Evolutionary conservation across 257 asterid genomes (phyloP).

Genomic region (Scutellaria galericulata): DNA sequence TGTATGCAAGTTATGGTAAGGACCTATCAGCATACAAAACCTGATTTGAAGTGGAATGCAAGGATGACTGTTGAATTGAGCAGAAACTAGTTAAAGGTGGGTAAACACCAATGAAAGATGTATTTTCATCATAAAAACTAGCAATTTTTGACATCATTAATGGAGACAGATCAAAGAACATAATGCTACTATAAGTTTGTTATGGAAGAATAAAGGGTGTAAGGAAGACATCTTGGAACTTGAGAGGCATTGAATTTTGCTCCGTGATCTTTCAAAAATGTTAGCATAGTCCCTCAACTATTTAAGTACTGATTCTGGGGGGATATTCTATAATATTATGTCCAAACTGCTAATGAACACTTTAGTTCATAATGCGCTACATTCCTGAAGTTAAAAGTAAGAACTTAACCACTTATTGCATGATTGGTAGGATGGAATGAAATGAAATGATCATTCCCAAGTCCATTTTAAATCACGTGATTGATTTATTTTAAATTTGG

Average conservation of each 20-base stretch:
- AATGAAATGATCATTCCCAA: constrained; percentile 8
- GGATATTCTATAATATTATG: background rate
- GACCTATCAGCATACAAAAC: background rate
- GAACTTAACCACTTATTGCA: background rate
- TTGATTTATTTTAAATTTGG: background rate
- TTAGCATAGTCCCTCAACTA: background rate
- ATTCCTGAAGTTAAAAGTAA: background rate
- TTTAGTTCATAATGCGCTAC: background rate
- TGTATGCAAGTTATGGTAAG: constrained; percentile 15
- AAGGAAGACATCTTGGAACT: background rate
- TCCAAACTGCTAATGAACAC: background rate
- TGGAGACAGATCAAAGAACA: constrained; percentile 10
- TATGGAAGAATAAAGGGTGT: background rate
- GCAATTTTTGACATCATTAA: background rate
- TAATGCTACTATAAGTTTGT: background rate
- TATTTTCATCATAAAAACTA: background rate
- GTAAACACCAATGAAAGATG: constrained; percentile 18
- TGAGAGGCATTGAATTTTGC: background rate
- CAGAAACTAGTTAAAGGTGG: constrained; percentile 12
- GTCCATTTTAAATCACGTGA: background rate
- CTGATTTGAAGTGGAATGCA: constrained; percentile 8
- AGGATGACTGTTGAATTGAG: constrained; percentile 15
- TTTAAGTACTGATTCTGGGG: background rate
- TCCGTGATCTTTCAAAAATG: background rate
- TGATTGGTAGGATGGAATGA: background rate